Conservation (phyloP, 1,284 basidiomycete genomes). For the Ganoderma lucidum region DNA sequence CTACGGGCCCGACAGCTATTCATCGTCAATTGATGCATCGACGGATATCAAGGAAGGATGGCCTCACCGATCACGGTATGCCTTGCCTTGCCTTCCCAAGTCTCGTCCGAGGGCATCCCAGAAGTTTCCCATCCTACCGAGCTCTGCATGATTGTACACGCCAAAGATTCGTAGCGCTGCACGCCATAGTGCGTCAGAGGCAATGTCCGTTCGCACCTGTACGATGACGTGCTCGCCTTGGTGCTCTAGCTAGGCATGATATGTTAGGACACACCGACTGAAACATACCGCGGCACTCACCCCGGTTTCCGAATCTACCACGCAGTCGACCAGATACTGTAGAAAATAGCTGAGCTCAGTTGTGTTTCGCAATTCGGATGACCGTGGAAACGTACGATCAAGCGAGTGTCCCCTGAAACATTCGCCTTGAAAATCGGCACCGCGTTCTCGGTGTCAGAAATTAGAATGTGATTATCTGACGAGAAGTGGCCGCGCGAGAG, state of each 20-base stretch:
- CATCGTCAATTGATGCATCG: neutral
- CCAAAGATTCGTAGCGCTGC: slow-evolving; percentile 62
- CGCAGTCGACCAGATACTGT: slow-evolving; percentile 2
- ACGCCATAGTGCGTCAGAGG: neutral
- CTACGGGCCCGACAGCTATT: slow-evolving; percentile 42
- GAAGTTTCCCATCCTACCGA: slow-evolving; percentile 47
- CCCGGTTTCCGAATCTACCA: neutral
- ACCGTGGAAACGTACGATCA: slow-evolving; percentile 53
- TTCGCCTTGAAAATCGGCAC: slow-evolving; percentile 68
- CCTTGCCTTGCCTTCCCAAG: slow-evolving; percentile 51
- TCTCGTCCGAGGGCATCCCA: slow-evolving; percentile 61
- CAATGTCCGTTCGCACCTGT: neutral
- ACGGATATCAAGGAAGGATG: neutral
- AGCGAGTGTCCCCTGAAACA: slow-evolving; percentile 58
- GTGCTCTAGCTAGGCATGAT: neutral
- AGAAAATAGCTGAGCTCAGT: neutral
- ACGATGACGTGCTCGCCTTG: neutral
- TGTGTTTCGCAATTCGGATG: neutral
- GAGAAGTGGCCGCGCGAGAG: slow-evolving; percentile 68
- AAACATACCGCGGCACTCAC: neutral
- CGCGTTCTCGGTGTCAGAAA: slow-evolving; percentile 49
- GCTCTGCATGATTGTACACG: slow-evolving; percentile 59
- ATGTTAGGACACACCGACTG: neutral
- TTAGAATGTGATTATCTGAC: slow-evolving; percentile 61
- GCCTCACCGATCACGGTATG: slow-evolving; percentile 50